phyloP scores from a whole-genome alignment of 1,284 basidiomycete genomes.

The Cryptococcus deneoformans region DNA sequence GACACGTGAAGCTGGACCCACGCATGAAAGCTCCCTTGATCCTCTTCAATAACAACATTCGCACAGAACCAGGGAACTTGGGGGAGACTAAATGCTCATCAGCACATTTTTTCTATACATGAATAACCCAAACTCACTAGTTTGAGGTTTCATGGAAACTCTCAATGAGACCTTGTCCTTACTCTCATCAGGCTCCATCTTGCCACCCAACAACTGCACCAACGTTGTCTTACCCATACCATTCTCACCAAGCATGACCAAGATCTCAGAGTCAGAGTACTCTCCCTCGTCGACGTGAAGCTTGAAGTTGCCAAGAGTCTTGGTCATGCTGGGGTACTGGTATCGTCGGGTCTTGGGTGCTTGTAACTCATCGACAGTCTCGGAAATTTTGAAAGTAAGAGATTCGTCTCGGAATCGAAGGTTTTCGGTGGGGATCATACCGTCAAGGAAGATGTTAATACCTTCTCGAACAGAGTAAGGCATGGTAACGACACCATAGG shows the following conservation, averaged over 20 bases:
- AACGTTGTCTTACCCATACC: conserved; percentile 98
- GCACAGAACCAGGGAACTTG: conserved; percentile 89
- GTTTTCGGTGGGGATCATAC: conserved; percentile 98
- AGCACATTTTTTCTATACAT: too few relatives aligned
- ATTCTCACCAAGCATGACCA: conserved; percentile 97
- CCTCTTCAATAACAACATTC: conserved; percentile 87
- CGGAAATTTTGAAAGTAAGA: conserved; percentile 92
- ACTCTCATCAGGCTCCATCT: conserved; percentile 76
- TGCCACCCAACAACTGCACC: conserved; percentile 84
- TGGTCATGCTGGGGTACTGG: conserved; percentile 89
- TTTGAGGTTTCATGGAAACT: conserved; percentile 91
- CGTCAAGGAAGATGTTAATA: conserved; percentile 98
- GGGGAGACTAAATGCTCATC: too few relatives aligned
- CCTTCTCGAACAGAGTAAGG: conserved; percentile 96
- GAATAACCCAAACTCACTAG: too few relatives aligned
- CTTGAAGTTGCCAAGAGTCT: conserved; percentile 91
- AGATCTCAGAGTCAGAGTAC: conserved; percentile 95
- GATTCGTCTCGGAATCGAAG: conserved; percentile 93
- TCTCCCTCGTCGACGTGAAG: conserved; percentile 80
- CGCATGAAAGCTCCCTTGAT: conserved; percentile 92
- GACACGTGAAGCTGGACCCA: conserved; percentile 11
- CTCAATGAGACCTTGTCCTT: conserved; percentile 68
- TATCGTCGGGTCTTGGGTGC: conserved; percentile 81
- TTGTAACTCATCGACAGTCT: conserved; percentile 83
- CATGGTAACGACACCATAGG: conserved; percentile 98